Evolutionary conservation across 1,139 yeast species (phyloP), one percentile per base, ranked within the genome.

Genomic region (Diutina pseudorugosa): DNA sequence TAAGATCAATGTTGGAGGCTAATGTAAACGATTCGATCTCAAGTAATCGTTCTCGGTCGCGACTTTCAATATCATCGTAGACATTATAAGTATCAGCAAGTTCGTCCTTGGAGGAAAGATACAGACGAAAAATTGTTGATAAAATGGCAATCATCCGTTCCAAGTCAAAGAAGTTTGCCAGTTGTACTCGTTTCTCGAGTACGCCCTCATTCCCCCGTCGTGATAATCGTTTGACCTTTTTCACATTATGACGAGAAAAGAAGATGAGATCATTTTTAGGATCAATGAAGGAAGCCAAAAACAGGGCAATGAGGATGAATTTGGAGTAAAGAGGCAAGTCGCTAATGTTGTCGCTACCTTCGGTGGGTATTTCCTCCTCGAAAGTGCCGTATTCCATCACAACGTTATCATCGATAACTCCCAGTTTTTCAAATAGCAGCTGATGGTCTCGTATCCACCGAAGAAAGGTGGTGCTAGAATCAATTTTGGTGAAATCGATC

Each of bases 91-190:
- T 58, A 3, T 64, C 61, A 40, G 62, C 64, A 48, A 65, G 64
- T 6, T 67, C 63, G 23, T 62, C 58, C 49, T 70, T 61, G 1
- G 68, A 60, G 16, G 63, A 59, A 1, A 77, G 64, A 55, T 71
- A 71, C 47, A 68, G 71, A 55, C 77, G 58, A 58, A 77, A 77
- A 12, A 85, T 75, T 1, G 85, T 80, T 33, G 82, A 78, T 41
- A 82, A 64, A 36, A 85, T 83, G 1, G 91, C 89, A 57, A 82
- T 65, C 67, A 83, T 66, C 53, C 93, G 70, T 60, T 85, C 93
- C 53, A 83, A 66, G 53, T 84, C 90, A 61, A 84, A 85, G 50
- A 76, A 71, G 25, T 79, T 77, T 1, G 89, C 83, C 11, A 82
- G 78, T 40, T 83, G 69, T 23, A 82, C 65, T 30, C 82, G 68